A percentile compares a stretch with the other conserved stretches of the same genome.
Evolutionary conservation across 257 asterid species (phyloP).

Genomic region (Capsicum baccatum): DNA sequence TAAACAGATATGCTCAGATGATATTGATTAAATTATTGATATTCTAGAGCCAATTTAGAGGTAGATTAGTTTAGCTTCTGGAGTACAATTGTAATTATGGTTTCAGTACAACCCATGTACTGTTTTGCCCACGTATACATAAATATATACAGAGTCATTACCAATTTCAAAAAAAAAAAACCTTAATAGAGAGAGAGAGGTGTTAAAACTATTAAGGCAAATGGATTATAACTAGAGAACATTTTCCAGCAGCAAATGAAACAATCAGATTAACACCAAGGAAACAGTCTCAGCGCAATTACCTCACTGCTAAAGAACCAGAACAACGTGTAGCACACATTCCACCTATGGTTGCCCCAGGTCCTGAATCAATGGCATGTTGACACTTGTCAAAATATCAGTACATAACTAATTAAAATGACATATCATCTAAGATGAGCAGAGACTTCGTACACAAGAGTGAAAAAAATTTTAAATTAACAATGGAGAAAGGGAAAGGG

Average conservation of each 20-base stretch:
- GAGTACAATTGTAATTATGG: too few species aligned
- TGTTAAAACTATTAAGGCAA: background rate
- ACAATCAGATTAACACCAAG: background rate
- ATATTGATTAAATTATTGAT: too few species aligned
- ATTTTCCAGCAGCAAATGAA: conserved; percentile 23
- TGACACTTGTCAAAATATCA: conserved; percentile 26
- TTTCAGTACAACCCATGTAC: too few species aligned
- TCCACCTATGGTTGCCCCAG: conserved; percentile 99
- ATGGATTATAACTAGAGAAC: background rate
- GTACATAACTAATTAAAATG: background rate
- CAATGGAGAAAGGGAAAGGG: background rate
- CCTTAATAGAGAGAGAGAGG: background rate
- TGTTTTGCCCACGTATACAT: too few species aligned
- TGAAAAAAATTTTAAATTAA: conserved; percentile 6
- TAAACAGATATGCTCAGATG: too few species aligned
- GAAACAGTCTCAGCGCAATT: conserved; percentile 34
- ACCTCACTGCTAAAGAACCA: conserved; percentile 99
- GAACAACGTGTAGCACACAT: conserved; percentile 99
- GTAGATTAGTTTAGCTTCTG: too few species aligned
- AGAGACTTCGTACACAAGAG: conserved; percentile 1
- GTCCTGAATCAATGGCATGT: conserved; percentile 57
- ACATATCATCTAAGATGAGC: conserved; percentile 9
- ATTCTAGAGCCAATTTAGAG: too few species aligned
- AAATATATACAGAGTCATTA: too few species aligned
- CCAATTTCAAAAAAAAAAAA: too few species aligned